These are phyloP conservation scores for Cicer chorassanicum DNA, from an alignment of 306 rosid species.

Conservation along the genomic window DNA sequence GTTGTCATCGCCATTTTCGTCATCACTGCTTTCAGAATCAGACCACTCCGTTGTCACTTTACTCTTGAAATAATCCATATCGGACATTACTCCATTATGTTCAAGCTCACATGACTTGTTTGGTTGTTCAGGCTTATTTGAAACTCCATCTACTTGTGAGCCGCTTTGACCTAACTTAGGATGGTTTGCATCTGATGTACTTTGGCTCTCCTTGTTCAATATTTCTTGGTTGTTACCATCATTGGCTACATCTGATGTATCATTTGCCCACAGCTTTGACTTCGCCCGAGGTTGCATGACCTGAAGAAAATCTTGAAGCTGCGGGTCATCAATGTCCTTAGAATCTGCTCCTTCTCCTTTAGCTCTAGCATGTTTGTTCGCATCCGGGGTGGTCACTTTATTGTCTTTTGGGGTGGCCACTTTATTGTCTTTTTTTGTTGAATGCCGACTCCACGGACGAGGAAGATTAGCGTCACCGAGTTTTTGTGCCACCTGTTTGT, in stretches of 20 bases:
- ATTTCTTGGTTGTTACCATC: constrained; percentile 44
- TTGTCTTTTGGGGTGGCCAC: constrained; percentile 47
- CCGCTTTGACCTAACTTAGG: constrained; percentile 42
- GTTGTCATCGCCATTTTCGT: constrained; percentile 43
- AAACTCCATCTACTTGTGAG: constrained; percentile 39
- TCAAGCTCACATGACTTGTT: constrained; percentile 47
- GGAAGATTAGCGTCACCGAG: constrained; percentile 83
- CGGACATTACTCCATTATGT: constrained; percentile 57
- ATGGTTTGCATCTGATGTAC: constrained; percentile 37
- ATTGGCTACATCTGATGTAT: constrained; percentile 49
- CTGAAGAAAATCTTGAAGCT: constrained; percentile 80
- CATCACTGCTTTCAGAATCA: constrained; percentile 69
- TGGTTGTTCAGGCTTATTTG: constrained; percentile 38
- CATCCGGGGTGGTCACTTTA: constrained; percentile 45
- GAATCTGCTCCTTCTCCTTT: constrained; percentile 44
- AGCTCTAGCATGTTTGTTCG: constrained; percentile 41
- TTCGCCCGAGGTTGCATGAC: constrained; percentile 81
- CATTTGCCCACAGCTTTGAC: constrained; percentile 90
- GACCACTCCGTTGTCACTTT: constrained; percentile 80
- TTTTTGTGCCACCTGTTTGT: constrained; percentile 66
- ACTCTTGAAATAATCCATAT: constrained; percentile 88
- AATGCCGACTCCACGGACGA: constrained; percentile 83
- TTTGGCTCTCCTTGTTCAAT: constrained; percentile 45
- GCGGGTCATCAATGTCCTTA: constrained; percentile 55
- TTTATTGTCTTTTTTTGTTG: constrained; percentile 55